Evolutionary conservation across 768 basidiomycete species (phyloP), one percentile per base, ranked within the genome.

Genomic region (Mycena metata): DNA sequence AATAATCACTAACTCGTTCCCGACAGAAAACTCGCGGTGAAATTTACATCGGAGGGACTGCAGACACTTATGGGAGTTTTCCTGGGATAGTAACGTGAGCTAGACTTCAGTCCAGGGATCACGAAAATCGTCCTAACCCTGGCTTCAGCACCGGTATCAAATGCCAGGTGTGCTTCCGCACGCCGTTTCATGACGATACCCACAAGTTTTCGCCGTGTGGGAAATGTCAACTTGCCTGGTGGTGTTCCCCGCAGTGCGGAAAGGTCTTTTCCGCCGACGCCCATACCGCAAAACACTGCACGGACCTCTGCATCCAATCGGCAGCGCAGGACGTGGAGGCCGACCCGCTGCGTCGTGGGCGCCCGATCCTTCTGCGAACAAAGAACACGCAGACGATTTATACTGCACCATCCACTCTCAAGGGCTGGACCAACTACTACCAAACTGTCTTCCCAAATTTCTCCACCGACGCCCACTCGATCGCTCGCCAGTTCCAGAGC

Each of bases 111-210:
- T 36, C 7, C 36, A 36, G 7, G 7, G 36, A 36, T 36, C 15
- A 3, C 46, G 17, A 13, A 12, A 46, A 16, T 8, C 36, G 21
- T 35, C 21, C 33, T 60, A 17, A 46, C 35, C 5, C 17, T 12
- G 13, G 8, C 16, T 49, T 8, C 8, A 60, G 58, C 17, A n/a
- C 16, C 41, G 65, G 65, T 3, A 43, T 41, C 1, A 69, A 69
- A 24, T 69, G 63, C 36, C 62, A 56, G 39, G 67, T 69, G 16
- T 64, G 67, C 50, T 69, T 69, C 36, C 62, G 67, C 2, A 64
- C 67, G 16, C 62, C 61, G 23, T 69, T 69, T 21, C 62, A 64
- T 16, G 57, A 54, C n/a, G 33, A 9, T 6, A 19, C 52, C 2
- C 50, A 21, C 23, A 47, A n/a, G 5, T 64, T 54, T 16, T 42